Conservation (phyloP, 106 monocot genomes). For the Allium fistulosum region DNA sequence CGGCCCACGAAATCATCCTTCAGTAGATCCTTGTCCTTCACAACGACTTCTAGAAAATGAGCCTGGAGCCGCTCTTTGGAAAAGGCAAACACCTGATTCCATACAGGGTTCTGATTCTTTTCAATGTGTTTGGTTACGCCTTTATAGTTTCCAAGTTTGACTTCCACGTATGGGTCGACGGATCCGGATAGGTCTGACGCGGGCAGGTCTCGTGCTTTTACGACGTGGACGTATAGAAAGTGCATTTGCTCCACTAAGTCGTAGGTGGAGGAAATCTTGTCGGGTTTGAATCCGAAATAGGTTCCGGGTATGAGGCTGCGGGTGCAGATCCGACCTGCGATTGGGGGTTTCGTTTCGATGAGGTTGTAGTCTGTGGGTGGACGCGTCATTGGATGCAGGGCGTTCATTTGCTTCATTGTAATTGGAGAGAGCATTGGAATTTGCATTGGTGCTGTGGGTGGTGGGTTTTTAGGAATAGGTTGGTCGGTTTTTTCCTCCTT, state of each 20-base stretch:
- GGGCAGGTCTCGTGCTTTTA: constrained; percentile 81
- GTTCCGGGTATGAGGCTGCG: constrained; percentile 4
- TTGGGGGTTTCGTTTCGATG: constrained; percentile 2
- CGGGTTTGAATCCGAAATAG: constrained; percentile 8
- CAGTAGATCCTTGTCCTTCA: constrained; percentile 70
- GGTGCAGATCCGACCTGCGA: neutral
- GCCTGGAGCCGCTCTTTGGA: constrained; percentile 51
- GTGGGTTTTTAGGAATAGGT: too few relatives aligned
- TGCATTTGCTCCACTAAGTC: constrained; percentile 89
- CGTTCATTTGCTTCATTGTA: constrained; percentile 3
- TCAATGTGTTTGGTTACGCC: constrained; percentile 53
- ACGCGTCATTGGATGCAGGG: neutral
- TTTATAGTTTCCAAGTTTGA: constrained; percentile 88
- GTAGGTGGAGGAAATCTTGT: constrained; percentile 54
- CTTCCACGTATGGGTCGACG: constrained; percentile 83
- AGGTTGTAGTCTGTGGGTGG: neutral
- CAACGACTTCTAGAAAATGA: constrained; percentile 48
- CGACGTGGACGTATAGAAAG: constrained; percentile 78
- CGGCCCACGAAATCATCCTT: constrained; percentile 71
- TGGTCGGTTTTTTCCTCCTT: too few relatives aligned
- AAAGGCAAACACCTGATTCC: constrained; percentile 84
- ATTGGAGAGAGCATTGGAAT: neutral
- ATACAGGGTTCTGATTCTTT: constrained; percentile 62
- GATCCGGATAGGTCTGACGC: constrained; percentile 51
- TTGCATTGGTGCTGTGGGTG: too few relatives aligned